Conservation (phyloP, 768 basidiomycete species). For the Mycena olivaceomarginata region DNA sequence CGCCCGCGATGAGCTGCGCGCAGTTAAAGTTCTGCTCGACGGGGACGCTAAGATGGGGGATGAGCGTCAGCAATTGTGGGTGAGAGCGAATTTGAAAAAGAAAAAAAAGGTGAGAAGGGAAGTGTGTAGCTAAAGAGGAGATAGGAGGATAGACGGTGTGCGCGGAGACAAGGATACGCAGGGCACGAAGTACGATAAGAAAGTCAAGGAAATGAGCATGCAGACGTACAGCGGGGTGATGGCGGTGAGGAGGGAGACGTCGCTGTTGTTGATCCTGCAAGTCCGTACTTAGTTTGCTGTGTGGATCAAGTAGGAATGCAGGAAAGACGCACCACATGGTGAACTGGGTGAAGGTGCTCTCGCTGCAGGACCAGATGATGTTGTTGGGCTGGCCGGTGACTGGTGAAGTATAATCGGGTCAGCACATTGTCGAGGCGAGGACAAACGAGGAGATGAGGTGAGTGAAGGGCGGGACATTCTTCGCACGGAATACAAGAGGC, state of each 20-base stretch:
- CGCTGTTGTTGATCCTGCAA: constrained; percentile 36
- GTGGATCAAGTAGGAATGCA: neutral
- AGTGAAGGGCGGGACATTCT: too few relatives aligned
- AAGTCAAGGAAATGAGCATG: too few relatives aligned
- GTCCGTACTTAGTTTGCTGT: neutral
- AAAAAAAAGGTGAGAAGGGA: neutral
- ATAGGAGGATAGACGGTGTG: too few relatives aligned
- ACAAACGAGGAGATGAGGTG: too few relatives aligned
- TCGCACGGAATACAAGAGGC: too few relatives aligned
- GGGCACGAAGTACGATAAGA: neutral
- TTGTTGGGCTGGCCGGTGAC: constrained; percentile 38
- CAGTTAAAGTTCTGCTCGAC: constrained; percentile 42
- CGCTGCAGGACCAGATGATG: constrained; percentile 33
- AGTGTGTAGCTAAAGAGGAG: too few relatives aligned
- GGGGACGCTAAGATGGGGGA: constrained; percentile 27
- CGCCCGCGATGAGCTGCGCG: constrained; percentile 18
- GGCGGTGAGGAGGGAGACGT: constrained; percentile 30
- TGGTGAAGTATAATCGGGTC: neutral
- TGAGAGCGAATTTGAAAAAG: neutral
- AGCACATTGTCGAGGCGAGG: neutral
- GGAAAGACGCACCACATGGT: constrained; percentile 30
- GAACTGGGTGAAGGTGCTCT: constrained; percentile 21
- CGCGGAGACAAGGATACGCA: too few relatives aligned
- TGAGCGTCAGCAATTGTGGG: neutral
- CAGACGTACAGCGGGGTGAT: constrained; percentile 31